phyloP scores from a whole-genome alignment of 306 rosid genomes.

The Ormosia emarginata region DNA sequence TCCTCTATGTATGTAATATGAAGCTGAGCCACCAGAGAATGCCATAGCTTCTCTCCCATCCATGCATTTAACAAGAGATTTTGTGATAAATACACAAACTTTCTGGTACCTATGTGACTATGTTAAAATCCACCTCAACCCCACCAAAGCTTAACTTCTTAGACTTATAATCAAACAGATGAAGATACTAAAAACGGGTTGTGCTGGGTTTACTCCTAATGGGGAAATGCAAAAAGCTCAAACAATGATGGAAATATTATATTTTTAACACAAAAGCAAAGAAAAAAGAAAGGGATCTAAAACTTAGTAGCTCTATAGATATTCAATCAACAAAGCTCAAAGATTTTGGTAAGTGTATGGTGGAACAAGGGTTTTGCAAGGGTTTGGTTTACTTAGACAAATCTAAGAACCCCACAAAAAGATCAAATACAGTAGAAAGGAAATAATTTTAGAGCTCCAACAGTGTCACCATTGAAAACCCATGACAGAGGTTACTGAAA shows the following conservation, averaged over 20 bases:
- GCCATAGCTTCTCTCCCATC: conserved; percentile 97
- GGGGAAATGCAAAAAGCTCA: background rate
- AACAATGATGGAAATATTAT: conserved; percentile 12
- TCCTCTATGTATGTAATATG: conserved; percentile 86
- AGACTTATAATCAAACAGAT: background rate
- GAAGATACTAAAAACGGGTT: conserved; percentile 18
- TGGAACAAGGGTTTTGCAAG: conserved; percentile 30
- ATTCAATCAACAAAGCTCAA: conserved; percentile 12
- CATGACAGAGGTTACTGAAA: conserved; percentile 13
- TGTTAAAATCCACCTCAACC: conserved; percentile 21
- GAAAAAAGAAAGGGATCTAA: conserved; percentile 14
- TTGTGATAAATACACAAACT: conserved; percentile 9
- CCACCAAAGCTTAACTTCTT: conserved; percentile 9
- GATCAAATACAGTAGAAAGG: conserved; percentile 7
- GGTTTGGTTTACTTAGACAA: conserved; percentile 33
- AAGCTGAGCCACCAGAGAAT: conserved; percentile 76
- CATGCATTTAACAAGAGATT: conserved; percentile 79
- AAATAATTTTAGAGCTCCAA: conserved; percentile 24
- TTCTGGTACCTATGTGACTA: conserved; percentile 8
- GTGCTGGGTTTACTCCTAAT: conserved; percentile 21
- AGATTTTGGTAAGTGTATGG: background rate
- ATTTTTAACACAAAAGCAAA: conserved; percentile 12
- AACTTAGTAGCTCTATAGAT: conserved; percentile 29
- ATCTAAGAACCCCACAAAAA: conserved; percentile 22
- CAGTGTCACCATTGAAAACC: conserved; percentile 19